Conservation (phyloP, 177 flowering plant species). For the Tripterygium wilfordii region DNA sequence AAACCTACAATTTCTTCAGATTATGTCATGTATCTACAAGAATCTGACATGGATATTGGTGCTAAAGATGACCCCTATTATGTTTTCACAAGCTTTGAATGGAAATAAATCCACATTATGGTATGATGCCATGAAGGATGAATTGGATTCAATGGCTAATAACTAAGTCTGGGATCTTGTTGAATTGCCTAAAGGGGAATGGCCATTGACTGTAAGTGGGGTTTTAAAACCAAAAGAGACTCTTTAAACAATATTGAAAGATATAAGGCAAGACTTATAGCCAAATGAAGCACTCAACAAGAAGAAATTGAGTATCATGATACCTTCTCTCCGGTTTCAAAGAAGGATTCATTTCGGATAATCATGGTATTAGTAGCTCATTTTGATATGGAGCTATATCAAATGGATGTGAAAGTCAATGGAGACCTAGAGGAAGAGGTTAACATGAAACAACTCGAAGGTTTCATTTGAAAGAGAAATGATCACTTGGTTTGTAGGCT, state of each 20-base stretch:
- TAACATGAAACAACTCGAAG: not conserved
- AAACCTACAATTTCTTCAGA: conserved; percentile 2
- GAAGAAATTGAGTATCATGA: not conserved
- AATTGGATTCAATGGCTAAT: not conserved
- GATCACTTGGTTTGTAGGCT: conserved; percentile 7
- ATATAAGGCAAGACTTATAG: conserved; percentile 2
- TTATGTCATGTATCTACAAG: not conserved
- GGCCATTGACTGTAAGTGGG: conserved; percentile 5
- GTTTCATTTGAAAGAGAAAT: not conserved
- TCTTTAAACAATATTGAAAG: not conserved
- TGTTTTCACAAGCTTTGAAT: conserved; percentile 2
- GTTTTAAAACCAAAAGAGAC: conserved; percentile 2
- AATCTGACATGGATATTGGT: not conserved
- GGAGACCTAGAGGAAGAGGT: not conserved
- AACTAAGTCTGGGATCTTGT: conserved; percentile 1
- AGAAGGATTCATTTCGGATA: not conserved
- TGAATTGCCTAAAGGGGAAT: not conserved
- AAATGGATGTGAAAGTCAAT: conserved; percentile 5
- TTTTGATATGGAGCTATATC: not conserved
- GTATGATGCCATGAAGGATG: conserved; percentile 3
- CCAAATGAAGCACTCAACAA: not conserved
- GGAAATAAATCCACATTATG: not conserved
- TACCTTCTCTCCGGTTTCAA: not conserved
- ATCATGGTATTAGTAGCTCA: conserved; percentile 3
- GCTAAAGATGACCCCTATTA: not conserved